Percentiles rank a stretch among this genome's conserved stretches.
These are phyloP conservation scores for Acanthamoeba sp. DNA, from an alignment of 208 protist genomes.

Conservation along the genomic window DNA sequence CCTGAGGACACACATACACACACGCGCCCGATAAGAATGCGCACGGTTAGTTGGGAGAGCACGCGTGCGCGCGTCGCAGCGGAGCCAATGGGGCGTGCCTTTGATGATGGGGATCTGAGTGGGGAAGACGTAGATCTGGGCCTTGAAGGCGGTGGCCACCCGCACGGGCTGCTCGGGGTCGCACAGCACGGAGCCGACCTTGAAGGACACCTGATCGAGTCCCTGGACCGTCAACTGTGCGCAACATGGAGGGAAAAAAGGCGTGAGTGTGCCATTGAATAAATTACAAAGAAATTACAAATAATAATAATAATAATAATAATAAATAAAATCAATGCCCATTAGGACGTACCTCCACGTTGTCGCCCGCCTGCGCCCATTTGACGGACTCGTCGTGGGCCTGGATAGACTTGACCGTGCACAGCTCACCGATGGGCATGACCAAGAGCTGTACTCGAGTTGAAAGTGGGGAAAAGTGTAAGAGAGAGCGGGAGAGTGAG, in stretches of 20 bases:
- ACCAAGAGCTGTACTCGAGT: constrained; percentile 71
- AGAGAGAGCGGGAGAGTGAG: not conserved
- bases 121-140: constrained; percentile 82
- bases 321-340: too few relatives aligned
- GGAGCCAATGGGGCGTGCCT: too few relatives aligned
- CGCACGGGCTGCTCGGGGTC: constrained; percentile 82
- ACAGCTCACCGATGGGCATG: constrained; percentile 78
- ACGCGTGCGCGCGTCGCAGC: too few relatives aligned
- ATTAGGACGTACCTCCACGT: constrained; percentile 77
- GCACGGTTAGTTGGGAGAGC: too few relatives aligned
- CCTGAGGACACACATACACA: too few relatives aligned
- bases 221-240: constrained; percentile 59
- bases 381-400: constrained; percentile 40
- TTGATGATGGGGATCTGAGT: constrained; percentile 49
- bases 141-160: constrained; percentile 74
- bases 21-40: too few relatives aligned
- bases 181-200: constrained; percentile 79
- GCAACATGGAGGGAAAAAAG: not conserved
- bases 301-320: too few relatives aligned
- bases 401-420: constrained; percentile 76
- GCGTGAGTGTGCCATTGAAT: too few relatives aligned
- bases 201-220: constrained; percentile 35
- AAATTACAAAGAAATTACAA: too few relatives aligned
- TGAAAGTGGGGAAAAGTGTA: too few relatives aligned
- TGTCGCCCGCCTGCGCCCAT: constrained; percentile 80